Percentiles rank a stretch among this genome's conserved stretches.
These are phyloP conservation scores for Dioscorea zingiberensis DNA, from an alignment of 106 monocot species.

Conservation along the genomic window DNA sequence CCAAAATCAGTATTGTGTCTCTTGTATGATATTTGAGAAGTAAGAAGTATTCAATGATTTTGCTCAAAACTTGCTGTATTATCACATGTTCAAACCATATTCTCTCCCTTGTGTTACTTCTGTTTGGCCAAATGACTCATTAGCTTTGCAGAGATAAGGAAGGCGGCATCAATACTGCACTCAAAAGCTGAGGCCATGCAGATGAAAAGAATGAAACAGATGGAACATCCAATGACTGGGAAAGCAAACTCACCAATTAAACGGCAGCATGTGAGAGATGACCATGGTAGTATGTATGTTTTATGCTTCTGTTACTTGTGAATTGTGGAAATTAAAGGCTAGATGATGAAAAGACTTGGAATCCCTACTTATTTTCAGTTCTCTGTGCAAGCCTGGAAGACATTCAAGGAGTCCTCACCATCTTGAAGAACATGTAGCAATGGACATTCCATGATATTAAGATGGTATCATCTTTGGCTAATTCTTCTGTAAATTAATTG, in stretches of 20 bases:
- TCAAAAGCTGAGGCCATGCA: constrained; percentile 17
- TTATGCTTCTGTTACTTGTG: neutral
- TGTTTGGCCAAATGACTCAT: too few relatives aligned
- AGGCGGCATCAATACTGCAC: constrained; percentile 22
- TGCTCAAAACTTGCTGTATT: too few relatives aligned
- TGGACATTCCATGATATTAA: too few relatives aligned
- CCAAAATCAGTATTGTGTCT: too few relatives aligned
- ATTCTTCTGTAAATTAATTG: too few relatives aligned
- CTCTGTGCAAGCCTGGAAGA: constrained; percentile 25
- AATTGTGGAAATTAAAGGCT: neutral
- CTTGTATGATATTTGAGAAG: too few relatives aligned
- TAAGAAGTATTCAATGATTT: too few relatives aligned
- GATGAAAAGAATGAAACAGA: neutral
- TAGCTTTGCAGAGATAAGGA: constrained; percentile 23
- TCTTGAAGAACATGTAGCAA: constrained; percentile 13
- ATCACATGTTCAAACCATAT: too few relatives aligned
- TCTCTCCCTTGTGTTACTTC: too few relatives aligned
- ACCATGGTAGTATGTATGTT: constrained; percentile 3
- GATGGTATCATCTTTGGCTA: too few relatives aligned
- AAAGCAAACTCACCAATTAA: neutral
- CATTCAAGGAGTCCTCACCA: constrained; percentile 16
- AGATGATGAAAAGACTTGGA: too few relatives aligned
- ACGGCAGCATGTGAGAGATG: neutral
- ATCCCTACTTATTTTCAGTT: constrained; percentile 9
- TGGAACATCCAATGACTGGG: neutral